Base-by-base conservation (phyloP, 2,329 filamentous ascomycete species). In the Cordyceps javanica region DNA sequence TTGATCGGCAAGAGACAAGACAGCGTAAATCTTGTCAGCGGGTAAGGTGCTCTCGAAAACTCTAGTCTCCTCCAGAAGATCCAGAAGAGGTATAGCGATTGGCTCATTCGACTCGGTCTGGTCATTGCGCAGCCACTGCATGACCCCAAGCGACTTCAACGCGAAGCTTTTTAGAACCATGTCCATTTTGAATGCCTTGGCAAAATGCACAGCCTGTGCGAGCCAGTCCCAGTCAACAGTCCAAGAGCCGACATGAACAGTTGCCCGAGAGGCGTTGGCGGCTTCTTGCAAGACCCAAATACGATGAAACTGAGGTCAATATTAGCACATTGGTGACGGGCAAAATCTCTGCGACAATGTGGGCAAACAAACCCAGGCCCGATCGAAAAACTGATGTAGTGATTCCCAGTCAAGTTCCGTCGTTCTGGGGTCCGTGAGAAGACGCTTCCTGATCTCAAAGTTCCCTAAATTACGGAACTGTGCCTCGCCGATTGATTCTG, bases 271-370 rank as follows among this genome's bases (percentile, higher is more conserved):
- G 3, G 55, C 55, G 34, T 60, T 59, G n/a, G 41, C 52, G 9
- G 58, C 52, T 23, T 61, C 60, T 48, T 61, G 60, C 3, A 61
- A 41, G 36, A 61, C 55, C 60, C 59, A 61, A 4, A 57, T 57
- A 1, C 60, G 59, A 34, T 46, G 56, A 28, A 61, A 61, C 60
- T 61, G 41, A 51, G 19, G 3, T 6, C 23, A 23, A 19, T 23
- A 34, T 30, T 23, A 48, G 28, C n/a, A n/a, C n/a, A n/a, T 11
- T 42, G 39, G 16, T 41, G 38, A 41, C 11, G 38, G n/a, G n/a
- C 11, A 7, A 19, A 4, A 26, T n/a, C n/a, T n/a, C n/a, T 9
- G 28, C 7, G 44, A 14, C 21, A 3, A 25, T 11, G 16, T 8
- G 13, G 44, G 32, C 14, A 3, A 6, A 50, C 46, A 23, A 36